Percentiles rank a stretch among this genome's conserved stretches.
These are phyloP conservation scores for Aspergillus sp. DNA, from an alignment of 2,329 filamentous ascomycete species.

Conservation along the genomic window DNA sequence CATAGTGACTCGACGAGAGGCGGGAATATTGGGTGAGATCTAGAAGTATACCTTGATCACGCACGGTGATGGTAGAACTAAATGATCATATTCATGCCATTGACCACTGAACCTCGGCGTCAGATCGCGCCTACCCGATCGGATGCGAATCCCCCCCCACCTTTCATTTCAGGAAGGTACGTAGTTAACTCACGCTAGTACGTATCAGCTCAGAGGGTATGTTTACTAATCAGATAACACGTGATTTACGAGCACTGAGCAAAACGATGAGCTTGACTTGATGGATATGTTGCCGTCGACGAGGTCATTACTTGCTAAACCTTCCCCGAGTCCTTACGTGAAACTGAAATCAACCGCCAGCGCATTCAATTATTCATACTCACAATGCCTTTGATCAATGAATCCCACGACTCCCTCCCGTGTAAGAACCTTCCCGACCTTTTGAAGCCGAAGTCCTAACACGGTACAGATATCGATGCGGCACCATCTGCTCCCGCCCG, in stretches of 20 bases:
- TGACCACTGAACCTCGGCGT: background rate
- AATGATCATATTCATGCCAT: no score
- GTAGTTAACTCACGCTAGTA: no score
- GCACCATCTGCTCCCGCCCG: constrained; percentile 64
- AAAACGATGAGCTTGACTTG: background rate
- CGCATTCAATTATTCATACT: background rate
- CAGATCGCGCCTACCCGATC: background rate
- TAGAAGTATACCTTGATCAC: background rate
- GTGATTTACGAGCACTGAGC: background rate
- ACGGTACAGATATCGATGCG: constrained; percentile 71
- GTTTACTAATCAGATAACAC: background rate
- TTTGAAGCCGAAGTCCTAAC: constrained; percentile 14
- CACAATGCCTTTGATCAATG: constrained; percentile 66
- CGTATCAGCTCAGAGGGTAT: no score
- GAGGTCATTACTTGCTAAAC: background rate
- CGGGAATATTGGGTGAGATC: background rate
- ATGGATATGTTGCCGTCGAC: background rate
- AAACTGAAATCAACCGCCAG: background rate
- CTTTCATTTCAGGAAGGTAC: background rate
- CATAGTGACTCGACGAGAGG: background rate
- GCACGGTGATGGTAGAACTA: no score
- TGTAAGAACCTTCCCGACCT: constrained; percentile 56
- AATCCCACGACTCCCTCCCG: constrained; percentile 76
- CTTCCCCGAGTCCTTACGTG: background rate
- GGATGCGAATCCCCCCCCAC: background rate